These are phyloP conservation scores for Schizosaccharomyces cryophilus DNA, from an alignment of 805 yeast species.

Conservation along the genomic window DNA sequence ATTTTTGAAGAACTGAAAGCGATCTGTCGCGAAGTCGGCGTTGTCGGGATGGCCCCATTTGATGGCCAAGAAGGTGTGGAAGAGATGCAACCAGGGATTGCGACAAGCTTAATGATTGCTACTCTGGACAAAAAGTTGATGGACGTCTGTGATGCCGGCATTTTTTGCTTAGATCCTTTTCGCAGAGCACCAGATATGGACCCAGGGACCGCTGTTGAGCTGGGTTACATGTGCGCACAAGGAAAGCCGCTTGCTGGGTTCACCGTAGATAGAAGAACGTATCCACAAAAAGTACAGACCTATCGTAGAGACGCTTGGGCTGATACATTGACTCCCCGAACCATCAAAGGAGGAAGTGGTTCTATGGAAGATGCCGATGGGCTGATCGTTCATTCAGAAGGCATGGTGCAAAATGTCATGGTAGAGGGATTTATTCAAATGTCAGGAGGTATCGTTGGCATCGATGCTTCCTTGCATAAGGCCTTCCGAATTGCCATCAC, in stretches of 20 bases:
- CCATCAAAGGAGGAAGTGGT: neutral
- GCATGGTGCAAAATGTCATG: neutral
- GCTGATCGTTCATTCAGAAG: neutral
- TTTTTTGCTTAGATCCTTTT: neutral
- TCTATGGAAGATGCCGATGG: neutral
- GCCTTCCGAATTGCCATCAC: neutral
- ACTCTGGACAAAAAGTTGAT: neutral
- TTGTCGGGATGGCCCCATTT: neutral
- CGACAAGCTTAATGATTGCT: neutral
- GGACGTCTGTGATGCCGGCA: neutral
- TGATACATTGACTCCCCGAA: neutral
- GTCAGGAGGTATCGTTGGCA: neutral
- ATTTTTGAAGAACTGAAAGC: neutral
- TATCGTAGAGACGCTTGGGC: neutral
- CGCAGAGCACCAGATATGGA: neutral
- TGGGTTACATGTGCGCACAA: neutral
- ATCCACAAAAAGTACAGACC: neutral
- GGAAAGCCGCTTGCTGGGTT: neutral
- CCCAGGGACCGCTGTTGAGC: neutral
- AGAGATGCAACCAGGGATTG: neutral
- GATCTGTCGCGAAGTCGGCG: neutral
- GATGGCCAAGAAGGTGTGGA: neutral
- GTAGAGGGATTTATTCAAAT: neutral
- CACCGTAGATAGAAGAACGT: neutral
- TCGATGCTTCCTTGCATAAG: neutral